Evolutionary conservation across 2,329 filamentous ascomycete species (phyloP).

Genomic region (Aspergillus cejpii): DNA sequence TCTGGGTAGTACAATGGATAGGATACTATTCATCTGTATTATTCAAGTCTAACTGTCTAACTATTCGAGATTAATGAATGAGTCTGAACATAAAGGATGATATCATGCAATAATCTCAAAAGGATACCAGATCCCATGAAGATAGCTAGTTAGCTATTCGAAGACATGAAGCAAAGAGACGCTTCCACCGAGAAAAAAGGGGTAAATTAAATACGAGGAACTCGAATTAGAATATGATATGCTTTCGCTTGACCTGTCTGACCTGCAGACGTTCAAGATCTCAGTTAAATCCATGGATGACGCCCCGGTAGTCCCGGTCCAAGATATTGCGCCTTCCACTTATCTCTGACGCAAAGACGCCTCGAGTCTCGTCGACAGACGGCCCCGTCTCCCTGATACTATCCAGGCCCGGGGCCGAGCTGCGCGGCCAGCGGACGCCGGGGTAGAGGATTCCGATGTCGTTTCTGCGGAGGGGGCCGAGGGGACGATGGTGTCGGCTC

Average conservation of each 20-base stretch:
- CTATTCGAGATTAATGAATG: no score
- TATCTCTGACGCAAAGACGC: slow-evolving; percentile 5
- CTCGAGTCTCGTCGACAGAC: slow-evolving; percentile 23
- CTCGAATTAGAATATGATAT: background rate
- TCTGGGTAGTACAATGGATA: background rate
- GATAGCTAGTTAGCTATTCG: no score
- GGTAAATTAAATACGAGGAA: slow-evolving; percentile 3
- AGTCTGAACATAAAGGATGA: no score
- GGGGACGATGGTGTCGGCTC: slow-evolving; percentile 25
- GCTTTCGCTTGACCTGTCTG: slow-evolving; percentile 7
- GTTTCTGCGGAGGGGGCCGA: slow-evolving; percentile 24
- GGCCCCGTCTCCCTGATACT: slow-evolving; percentile 28
- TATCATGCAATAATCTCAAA: no score
- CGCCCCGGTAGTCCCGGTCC: slow-evolving; percentile 25
- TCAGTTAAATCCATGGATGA: slow-evolving; percentile 11
- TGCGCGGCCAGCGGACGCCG: slow-evolving; percentile 31
- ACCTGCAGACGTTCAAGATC: slow-evolving; percentile 19
- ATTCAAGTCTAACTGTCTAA: no score
- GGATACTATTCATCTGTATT: no score
- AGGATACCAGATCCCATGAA: no score
- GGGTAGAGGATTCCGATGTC: slow-evolving; percentile 32
- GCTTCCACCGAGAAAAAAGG: no score
- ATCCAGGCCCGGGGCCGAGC: slow-evolving; percentile 25
- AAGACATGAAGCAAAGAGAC: no score
- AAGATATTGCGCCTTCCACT: slow-evolving; percentile 10